phyloP scores from a whole-genome alignment of 768 basidiomycete species.

The Rhodotorula babjevae region DNA sequence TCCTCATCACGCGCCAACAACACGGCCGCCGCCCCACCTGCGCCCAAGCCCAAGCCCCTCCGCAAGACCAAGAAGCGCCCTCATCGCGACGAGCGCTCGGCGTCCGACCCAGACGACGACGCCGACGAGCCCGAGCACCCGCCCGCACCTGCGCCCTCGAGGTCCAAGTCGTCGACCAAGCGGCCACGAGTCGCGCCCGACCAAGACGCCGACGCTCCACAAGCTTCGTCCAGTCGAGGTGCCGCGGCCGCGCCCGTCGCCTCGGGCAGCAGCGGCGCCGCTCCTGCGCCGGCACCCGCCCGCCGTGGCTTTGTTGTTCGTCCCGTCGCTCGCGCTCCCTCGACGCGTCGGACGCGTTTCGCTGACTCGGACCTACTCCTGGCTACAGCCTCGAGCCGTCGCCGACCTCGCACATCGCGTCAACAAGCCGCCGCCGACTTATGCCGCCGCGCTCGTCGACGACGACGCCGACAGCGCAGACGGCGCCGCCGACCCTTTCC shows the following conservation, averaged over 20 bases:
- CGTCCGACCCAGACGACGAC: slow-evolving; percentile 9
- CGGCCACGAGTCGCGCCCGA: neutral
- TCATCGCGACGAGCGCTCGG: neutral
- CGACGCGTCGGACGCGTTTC: slow-evolving; percentile 1
- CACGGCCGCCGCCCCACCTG: neutral
- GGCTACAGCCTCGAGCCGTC: slow-evolving; percentile 24
- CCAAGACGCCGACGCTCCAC: neutral
- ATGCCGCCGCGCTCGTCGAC: slow-evolving; percentile 16
- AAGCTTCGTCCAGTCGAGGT: too few species aligned
- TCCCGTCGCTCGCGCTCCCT: neutral
- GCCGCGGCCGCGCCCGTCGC: neutral
- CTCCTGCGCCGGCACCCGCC: neutral
- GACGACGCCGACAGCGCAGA: slow-evolving; percentile 11
- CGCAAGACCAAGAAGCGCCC: neutral
- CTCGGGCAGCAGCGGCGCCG: neutral
- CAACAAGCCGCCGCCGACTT: slow-evolving; percentile 19
- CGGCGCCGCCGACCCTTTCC: slow-evolving; percentile 20
- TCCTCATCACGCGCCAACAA: neutral
- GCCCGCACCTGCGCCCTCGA: neutral
- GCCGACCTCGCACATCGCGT: slow-evolving; percentile 1
- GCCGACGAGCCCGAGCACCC: neutral
- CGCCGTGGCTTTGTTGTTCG: slow-evolving; percentile 23
- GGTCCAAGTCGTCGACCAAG: too few species aligned
- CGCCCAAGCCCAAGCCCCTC: neutral
- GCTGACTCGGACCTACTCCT: neutral